phyloP scores from a whole-genome alignment of 83 land plant species.

The Isoetes engelmannii region DNA sequence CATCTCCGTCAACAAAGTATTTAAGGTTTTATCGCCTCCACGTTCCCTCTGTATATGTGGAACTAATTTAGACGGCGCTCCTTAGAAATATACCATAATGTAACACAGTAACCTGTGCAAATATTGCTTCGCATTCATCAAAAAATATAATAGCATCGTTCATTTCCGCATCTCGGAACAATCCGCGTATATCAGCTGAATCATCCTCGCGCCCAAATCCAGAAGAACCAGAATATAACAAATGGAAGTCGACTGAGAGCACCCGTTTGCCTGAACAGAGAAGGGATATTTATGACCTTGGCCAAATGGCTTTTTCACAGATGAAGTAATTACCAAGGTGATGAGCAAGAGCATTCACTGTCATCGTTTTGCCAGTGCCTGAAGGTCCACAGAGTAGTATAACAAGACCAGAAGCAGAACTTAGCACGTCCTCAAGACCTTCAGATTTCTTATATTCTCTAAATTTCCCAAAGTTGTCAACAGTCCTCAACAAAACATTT shows the following conservation, averaged over 20 bases:
- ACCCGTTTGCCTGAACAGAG: constrained; percentile 28
- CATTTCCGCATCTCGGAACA: constrained; percentile 36
- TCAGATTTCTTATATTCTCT: constrained; percentile 14
- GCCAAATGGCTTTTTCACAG: background rate
- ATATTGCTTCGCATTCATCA: constrained; percentile 36
- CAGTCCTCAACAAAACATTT: constrained; percentile 25
- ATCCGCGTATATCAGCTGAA: constrained; percentile 27
- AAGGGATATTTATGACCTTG: background rate
- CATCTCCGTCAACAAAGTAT: constrained; percentile 33
- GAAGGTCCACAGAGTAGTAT: constrained; percentile 32
- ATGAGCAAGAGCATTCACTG: constrained; percentile 34
- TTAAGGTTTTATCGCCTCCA: constrained; percentile 30
- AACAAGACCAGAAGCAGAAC: constrained; percentile 30
- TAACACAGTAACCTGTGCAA: constrained; percentile 20
- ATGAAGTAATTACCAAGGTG: constrained; percentile 22
- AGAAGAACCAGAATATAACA: constrained; percentile 13
- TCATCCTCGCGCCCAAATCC: constrained; percentile 20
- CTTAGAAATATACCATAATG: background rate
- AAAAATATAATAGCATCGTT: constrained; percentile 33
- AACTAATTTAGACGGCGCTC: background rate
- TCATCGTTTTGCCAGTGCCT: constrained; percentile 38
- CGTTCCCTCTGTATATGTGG: constrained; percentile 21
- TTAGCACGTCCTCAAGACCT: constrained; percentile 31
- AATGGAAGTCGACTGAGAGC: constrained; percentile 31
- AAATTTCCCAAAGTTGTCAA: constrained; percentile 28